Conservation (phyloP, 2,329 filamentous ascomycete species). For the Ophiocordyceps robertsii region DNA sequence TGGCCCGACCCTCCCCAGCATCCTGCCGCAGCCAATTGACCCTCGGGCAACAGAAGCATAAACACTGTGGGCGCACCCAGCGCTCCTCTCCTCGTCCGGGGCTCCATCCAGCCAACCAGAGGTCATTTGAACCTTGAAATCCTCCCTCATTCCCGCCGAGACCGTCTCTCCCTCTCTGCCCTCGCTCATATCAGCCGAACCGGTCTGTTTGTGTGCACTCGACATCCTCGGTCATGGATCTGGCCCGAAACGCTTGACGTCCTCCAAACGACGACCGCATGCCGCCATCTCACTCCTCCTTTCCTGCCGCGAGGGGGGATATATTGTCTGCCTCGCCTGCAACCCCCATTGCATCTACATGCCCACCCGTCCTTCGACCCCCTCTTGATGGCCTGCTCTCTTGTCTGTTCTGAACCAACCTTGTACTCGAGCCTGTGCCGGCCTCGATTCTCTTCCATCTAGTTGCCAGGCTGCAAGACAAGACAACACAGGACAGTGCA, state of each 20-base stretch:
- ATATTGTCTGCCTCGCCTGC: constrained; percentile 1
- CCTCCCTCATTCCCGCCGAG: constrained; percentile 9
- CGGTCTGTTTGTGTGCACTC: constrained; percentile 5
- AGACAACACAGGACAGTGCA: background rate
- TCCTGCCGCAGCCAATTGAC: constrained; percentile 3
- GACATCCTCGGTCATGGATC: constrained; percentile 12
- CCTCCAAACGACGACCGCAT: constrained; percentile 2
- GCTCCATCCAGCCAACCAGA: constrained; percentile 8
- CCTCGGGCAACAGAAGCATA: constrained; percentile 2
- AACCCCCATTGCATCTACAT: background rate
- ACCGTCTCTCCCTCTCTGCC: constrained; percentile 7
- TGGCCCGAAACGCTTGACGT: constrained; percentile 6
- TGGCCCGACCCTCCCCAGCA: constrained; percentile 2
- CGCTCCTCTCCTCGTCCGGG: constrained; percentile 5
- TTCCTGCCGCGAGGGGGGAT: background rate
- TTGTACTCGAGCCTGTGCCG: background rate
- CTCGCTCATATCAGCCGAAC: constrained; percentile 8
- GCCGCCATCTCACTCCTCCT: constrained; percentile 2
- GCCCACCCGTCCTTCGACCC: background rate
- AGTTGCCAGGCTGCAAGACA: background rate
- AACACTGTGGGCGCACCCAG: constrained; percentile 6
- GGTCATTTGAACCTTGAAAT: constrained; percentile 8
- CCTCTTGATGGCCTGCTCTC: background rate
- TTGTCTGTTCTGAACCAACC: background rate
- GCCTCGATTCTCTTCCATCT: background rate